Evolutionary conservation across 108 stramenopile genomes (phyloP), one percentile per base, ranked within the genome.

Genomic region (Cyclostephanos tholiformis): DNA sequence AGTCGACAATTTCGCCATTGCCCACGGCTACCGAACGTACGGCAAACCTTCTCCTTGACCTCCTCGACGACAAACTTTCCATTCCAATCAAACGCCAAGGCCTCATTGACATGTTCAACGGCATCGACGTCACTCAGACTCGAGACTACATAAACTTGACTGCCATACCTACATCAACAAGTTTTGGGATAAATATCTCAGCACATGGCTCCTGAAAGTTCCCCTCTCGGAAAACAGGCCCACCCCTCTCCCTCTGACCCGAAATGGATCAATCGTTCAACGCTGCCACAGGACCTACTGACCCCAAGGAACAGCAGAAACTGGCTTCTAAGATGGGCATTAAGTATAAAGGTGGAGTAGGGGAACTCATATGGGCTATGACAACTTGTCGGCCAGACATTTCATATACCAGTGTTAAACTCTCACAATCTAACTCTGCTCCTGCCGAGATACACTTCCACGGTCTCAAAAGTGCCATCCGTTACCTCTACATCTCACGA

Each of bases 361-460:
- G 85, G 4, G 85, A 86, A 73, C 48, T 86, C 17, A 66, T 79
- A 0, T 86, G 74, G 43, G 77, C 84, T 0, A 58, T 67, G 43
- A 67, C 63, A 11, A 78, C 68, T 6, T 75, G 77, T 39, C 67
- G 73, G 1, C 85, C 74, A 9, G 80, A 85, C 32, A 66, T 82
- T 56, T 77, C 72, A 6, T 78, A 51, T 14, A 53, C 77, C 14
- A 43, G 74, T 2, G 32, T 63, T 2, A 13, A 20, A 13, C 32
- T 20, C 32, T 32, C 32, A 32, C 32, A 48, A 22, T 25, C 17
- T 4, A 48, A 43, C 27, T 26, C 44, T n/a, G 44, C 44, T 12
- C 39, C 65, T 10, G 65, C 6, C 6, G 13, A 29, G 27, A 14
- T 27, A 4, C 51, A 67, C 20, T 67, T 32, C 17, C 26, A 52